Percentiles rank a stretch among this genome's conserved stretches.
Conservation (phyloP, 345 rosid genomes). For the Eucalyptus albens region DNA sequence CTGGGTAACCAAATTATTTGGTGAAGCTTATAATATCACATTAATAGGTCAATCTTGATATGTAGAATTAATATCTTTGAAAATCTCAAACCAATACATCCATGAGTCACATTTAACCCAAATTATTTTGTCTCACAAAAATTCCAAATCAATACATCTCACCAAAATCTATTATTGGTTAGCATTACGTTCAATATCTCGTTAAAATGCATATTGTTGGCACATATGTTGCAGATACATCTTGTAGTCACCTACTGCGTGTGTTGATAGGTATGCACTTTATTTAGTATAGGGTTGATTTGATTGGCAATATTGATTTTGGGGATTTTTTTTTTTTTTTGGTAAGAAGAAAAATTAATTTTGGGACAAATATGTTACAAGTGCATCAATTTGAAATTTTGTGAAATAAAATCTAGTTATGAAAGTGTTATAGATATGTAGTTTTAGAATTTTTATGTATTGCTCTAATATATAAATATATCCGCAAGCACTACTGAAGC, state of each 20-base stretch:
- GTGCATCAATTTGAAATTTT: too few relatives aligned
- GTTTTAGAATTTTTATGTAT: not conserved
- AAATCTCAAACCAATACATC: accelerated
- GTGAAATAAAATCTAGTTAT: accelerated
- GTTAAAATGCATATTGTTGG: accelerated
- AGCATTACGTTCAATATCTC: accelerated
- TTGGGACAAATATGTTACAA: accelerated
- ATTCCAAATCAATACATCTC: accelerated
- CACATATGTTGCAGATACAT: not conserved
- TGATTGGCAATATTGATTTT: accelerated
- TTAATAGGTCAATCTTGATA: not conserved
- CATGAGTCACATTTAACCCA: not conserved
- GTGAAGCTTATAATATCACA: not conserved
- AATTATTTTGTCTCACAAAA: accelerated
- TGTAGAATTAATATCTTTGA: accelerated
- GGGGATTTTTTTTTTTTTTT: not conserved
- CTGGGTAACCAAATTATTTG: not conserved
- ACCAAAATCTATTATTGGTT: not conserved
- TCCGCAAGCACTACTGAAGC: not conserved
- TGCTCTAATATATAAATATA: not conserved
- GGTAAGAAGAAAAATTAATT: not conserved
- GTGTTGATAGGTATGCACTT: not conserved
- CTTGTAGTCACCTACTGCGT: accelerated
- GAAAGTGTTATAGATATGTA: accelerated
- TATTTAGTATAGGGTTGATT: not conserved